Conservation (phyloP, 768 basidiomycete species). For the Psilocybe sp. region DNA sequence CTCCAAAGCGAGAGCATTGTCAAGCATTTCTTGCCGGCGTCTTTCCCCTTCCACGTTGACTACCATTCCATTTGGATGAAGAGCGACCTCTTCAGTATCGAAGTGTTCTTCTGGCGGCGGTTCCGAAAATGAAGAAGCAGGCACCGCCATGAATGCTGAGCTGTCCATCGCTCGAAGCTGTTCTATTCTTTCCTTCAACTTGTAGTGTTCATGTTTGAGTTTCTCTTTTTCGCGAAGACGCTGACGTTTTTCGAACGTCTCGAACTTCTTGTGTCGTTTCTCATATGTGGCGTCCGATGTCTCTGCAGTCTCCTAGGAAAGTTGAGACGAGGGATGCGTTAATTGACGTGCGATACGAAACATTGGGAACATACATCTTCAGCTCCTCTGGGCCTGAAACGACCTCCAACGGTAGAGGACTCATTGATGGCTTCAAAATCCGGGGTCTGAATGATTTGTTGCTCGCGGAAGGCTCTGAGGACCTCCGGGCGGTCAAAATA, state of each 20-base stretch:
- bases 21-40: constrained; percentile 71
- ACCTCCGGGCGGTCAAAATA: constrained; percentile 82
- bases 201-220: constrained; percentile 88
- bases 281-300: constrained; percentile 81
- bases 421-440: constrained; percentile 51
- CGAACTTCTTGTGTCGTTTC: constrained; percentile 83
- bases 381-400: constrained; percentile 65
- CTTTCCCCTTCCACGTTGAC: constrained; percentile 66
- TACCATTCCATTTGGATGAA: constrained; percentile 34
- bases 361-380: constrained; percentile 60
- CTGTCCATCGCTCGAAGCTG: constrained; percentile 75
- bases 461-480: constrained; percentile 64
- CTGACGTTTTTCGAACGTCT: constrained; percentile 81
- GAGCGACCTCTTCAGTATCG: constrained; percentile 22
- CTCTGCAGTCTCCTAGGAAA: constrained; percentile 51
- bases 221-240: constrained; percentile 89
- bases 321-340: constrained; percentile 6
- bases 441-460: constrained; percentile 76
- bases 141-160: constrained; percentile 62
- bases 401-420: constrained; percentile 54
- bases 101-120: constrained; percentile 13
- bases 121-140: constrained; percentile 56
- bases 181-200: constrained; percentile 85
- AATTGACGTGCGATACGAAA: constrained; percentile 10
- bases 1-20: constrained; percentile 62